phyloP scores from a whole-genome alignment of 306 rosid species.

The Prinsepia uniflora region DNA sequence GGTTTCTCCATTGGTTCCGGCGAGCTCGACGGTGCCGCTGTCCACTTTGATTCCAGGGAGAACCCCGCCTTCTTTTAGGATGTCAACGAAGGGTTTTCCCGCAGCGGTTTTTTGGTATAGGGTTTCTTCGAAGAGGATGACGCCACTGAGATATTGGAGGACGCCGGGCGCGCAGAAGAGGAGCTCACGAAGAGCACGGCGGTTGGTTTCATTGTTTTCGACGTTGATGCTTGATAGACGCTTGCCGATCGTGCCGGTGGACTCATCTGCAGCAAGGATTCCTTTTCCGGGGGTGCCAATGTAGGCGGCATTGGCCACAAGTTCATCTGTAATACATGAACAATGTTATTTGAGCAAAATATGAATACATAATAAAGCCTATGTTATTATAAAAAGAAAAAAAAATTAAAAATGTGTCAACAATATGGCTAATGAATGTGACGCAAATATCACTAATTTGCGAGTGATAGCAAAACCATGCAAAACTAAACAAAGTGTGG shows the following conservation, averaged over 20 bases:
- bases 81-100: slow-evolving; percentile 60
- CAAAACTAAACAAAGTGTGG: too few species aligned
- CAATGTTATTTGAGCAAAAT: background rate
- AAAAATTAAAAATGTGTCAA: too few species aligned
- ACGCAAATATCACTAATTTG: too few species aligned
- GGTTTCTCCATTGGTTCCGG: slow-evolving; percentile 80
- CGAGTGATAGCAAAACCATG: too few species aligned
- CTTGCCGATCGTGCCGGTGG: slow-evolving; percentile 65
- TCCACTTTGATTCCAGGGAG: slow-evolving; percentile 82
- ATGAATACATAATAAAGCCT: too few species aligned
- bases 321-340: slow-evolving; percentile 45
- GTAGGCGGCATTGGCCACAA: slow-evolving; percentile 60
- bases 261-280: slow-evolving; percentile 66
- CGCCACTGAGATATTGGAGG: slow-evolving; percentile 47
- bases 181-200: slow-evolving; percentile 64
- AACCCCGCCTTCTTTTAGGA: slow-evolving; percentile 56
- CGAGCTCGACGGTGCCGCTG: slow-evolving; percentile 70
- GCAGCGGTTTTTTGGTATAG: slow-evolving; percentile 57
- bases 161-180: slow-evolving; percentile 52
- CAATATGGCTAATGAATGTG: too few species aligned
- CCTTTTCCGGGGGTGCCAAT: slow-evolving; percentile 69
- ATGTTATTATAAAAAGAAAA: too few species aligned
- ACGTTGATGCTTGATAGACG: slow-evolving; percentile 55
- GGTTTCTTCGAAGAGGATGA: slow-evolving; percentile 61
- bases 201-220: slow-evolving; percentile 44